Base-by-base conservation (phyloP, 352 stramenopile species). In the Elongisporangium senticosum region DNA sequence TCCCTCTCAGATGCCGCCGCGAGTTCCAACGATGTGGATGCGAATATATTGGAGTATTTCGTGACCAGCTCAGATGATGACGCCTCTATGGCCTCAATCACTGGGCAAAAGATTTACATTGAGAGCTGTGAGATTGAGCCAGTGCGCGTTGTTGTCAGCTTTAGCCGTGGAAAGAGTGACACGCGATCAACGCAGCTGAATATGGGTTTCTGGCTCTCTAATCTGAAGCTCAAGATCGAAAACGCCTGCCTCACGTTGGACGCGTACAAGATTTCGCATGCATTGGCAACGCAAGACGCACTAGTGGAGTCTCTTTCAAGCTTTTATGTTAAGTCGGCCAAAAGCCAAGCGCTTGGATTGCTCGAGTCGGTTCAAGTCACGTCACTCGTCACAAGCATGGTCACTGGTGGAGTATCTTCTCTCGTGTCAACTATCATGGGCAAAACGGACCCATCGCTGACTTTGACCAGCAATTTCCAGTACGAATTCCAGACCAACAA, bases 341-440 rank as follows among this genome's bases (percentile, higher is more conserved):
- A 93, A 64, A 86, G 77, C 3, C 86, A 95, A 68, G 86, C 84
- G 13, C 68, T 95, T 5, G 79, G 79, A 22, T 65, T 95, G 14
- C 84, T 95, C 51, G 86, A 95, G 2, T 93, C 86, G 33, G 89
- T 95, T 22, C 75, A 95, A 51, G 86, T 95, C 21, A 93, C 81
- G 37, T 90, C 86, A 49, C 72, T 95, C 1, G 86, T 95, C 43
- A 90, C 86, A 50, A 90, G 80, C 48, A 85, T 89, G 59, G 86
- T 95, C 26, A 75, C 83, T 5, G 83, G 77, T 14, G 83, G 83
- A 10, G 82, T 95, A 13, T 86, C 79, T 15, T 89, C 83, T 2
- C 58, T 95, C 24, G 76, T 95, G 22, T 90, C 75, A 7, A 91
- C 86, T 22, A 64, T 95, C n/a, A 69, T 87, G 51, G 86, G 86